Base-by-base conservation (phyloP, 163 green algal species). In the Chlorella variabilis region DNA sequence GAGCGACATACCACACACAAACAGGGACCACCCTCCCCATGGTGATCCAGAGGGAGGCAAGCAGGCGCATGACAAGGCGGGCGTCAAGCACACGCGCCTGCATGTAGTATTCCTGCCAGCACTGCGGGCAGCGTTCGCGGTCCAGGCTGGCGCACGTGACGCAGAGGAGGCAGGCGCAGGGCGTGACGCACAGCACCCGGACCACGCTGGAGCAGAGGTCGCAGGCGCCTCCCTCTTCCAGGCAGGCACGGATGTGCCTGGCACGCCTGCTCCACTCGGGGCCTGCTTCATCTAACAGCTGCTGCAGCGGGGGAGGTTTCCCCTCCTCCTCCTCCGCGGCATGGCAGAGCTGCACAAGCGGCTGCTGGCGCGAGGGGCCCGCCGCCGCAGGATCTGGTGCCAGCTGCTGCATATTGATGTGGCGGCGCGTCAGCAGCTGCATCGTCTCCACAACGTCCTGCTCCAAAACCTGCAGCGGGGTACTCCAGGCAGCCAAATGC, bases 161-260 rank as follows among this genome's bases (percentile, higher is more conserved):
- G 87, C 96, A 98, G 49, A 95, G 78, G 56, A 98, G 56, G 85
- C 98, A 94, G 23, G 82, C 92, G 83, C 96, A 99, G 51, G 96
- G 96, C 1, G 96, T 96, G 17, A 96, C 89, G 31, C 98, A 69
- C 21, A 90, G 91, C 76, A 95, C 87, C 4, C 90, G 83, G 2
- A 81, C 83, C 17, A 63, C 39, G 6, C 74, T 69, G 1, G 34
- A 41, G 79, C 94, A 98, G 36, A 71, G 66, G 61, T 92, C 85
- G 86, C 93, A 96, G 48, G 20, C 20, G 31, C 88, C 81, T 8
- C 91, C 91, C 41, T 71, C 41, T 41, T 81, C 39, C 39, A 81
- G 29, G 59, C 59, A 65, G 0, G n/a, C 29, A 6, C 29, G 39
- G 20, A 71, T 63, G 39, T 70, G 54, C 17, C 36, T 29, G 13